These are phyloP conservation scores for Fonsecaea erecta DNA, from an alignment of 2,329 filamentous ascomycete genomes.

Conservation along the genomic window DNA sequence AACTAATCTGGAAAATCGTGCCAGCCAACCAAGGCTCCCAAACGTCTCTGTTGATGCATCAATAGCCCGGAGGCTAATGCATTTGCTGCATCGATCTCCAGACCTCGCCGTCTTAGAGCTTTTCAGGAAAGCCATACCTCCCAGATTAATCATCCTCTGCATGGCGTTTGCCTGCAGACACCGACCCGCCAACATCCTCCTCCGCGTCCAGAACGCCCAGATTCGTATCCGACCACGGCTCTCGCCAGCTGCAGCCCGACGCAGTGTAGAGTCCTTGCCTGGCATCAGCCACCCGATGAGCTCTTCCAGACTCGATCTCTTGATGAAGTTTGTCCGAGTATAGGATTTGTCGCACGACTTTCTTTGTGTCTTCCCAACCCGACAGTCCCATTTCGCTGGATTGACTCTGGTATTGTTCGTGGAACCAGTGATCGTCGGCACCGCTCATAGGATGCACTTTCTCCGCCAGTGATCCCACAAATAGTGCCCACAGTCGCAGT, in stretches of 20 bases:
- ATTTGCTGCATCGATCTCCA: not conserved
- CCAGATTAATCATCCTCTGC: slow-evolving; percentile 22
- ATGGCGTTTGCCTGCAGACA: slow-evolving; percentile 22
- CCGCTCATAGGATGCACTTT: slow-evolving; percentile 27
- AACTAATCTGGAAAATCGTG: slow-evolving; percentile 13
- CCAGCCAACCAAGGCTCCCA: slow-evolving; percentile 12
- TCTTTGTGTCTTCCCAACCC: slow-evolving; percentile 31
- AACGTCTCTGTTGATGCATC: not conserved
- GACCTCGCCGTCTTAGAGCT: not conserved
- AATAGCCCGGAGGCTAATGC: not conserved
- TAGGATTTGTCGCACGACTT: slow-evolving; percentile 32
- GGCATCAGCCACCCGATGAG: slow-evolving; percentile 28
- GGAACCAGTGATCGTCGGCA: slow-evolving; percentile 28
- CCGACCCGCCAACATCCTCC: slow-evolving; percentile 15
- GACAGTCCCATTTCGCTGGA: slow-evolving; percentile 19
- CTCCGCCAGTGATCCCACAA: slow-evolving; percentile 34
- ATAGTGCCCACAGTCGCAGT: slow-evolving; percentile 34
- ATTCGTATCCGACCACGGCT: slow-evolving; percentile 26
- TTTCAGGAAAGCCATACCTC: not conserved
- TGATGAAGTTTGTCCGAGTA: slow-evolving; percentile 32
- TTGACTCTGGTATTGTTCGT: slow-evolving; percentile 14
- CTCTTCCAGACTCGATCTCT: slow-evolving; percentile 28
- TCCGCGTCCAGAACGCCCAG: slow-evolving; percentile 9
- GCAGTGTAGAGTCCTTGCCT: slow-evolving; percentile 33
- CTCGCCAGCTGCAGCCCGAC: slow-evolving; percentile 36